These are phyloP conservation scores for Triticum turgidum DNA, from an alignment of 176 grass and related monocot genomes.

Conservation along the genomic window DNA sequence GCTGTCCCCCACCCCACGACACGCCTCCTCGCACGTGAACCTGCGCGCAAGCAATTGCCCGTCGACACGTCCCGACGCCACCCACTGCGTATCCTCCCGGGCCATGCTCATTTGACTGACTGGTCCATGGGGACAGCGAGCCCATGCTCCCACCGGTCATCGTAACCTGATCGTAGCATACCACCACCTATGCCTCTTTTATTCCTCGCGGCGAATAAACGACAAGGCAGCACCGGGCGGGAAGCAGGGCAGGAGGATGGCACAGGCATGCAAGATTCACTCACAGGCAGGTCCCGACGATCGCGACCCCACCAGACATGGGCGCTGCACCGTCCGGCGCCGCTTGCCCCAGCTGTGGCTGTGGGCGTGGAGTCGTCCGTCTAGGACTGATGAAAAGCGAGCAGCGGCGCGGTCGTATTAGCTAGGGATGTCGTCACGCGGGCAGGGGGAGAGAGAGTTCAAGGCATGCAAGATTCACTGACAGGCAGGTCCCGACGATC, in stretches of 20 bases:
- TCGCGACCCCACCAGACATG: background rate
- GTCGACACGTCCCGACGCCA: constrained; percentile 11
- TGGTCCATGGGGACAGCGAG: background rate
- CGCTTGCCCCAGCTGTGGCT: background rate
- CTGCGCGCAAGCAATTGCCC: background rate
- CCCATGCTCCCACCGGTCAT: background rate
- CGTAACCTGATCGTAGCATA: background rate
- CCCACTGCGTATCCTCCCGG: background rate
- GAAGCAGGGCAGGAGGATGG: background rate
- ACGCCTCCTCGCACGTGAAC: constrained; percentile 48
- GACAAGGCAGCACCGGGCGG: background rate
- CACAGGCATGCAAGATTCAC: background rate
- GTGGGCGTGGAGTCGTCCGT: too few species aligned
- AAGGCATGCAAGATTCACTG: too few species aligned
- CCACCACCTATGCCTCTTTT: background rate
- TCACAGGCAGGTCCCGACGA: background rate
- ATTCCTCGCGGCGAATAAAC: constrained; percentile 30
- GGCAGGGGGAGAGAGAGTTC: background rate
- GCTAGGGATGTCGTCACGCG: constrained; percentile 33
- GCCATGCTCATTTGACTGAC: background rate
- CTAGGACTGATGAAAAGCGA: too few species aligned
- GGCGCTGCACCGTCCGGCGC: constrained; percentile 26
- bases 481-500: too few species aligned
- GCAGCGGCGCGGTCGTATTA: background rate
- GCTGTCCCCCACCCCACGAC: constrained; percentile 49